Evolutionary conservation across 176 grass and related monocot genomes (phyloP).

Genomic region (Zea luxurians): DNA sequence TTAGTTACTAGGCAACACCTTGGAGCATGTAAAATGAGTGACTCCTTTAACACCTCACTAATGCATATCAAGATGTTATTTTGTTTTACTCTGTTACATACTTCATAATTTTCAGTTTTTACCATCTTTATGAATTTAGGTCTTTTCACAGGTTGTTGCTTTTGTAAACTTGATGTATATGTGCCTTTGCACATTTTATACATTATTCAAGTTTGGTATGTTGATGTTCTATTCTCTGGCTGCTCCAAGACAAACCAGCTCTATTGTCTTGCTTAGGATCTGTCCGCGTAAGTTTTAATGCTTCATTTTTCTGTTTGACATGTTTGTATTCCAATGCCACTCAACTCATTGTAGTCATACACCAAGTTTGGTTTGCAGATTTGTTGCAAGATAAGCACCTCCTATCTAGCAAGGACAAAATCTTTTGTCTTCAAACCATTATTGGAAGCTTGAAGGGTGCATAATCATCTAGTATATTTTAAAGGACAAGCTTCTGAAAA

Average conservation of each 20-base stretch:
- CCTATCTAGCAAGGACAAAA: conserved; percentile 40
- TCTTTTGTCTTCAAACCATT: too few relatives aligned
- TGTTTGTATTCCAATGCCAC: conserved; percentile 29
- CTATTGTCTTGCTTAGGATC: conserved; percentile 95
- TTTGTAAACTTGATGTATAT: conserved; percentile 96
- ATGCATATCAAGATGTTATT: background rate
- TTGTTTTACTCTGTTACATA: conserved; percentile 1
- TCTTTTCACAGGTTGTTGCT: conserved; percentile 74
- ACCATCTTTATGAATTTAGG: background rate
- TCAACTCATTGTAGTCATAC: conserved; percentile 28
- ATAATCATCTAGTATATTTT: too few relatives aligned
- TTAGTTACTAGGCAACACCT: background rate
- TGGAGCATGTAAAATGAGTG: background rate
- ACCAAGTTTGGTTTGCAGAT: conserved; percentile 62
- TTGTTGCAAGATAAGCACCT: conserved; percentile 97
- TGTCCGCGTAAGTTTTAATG: conserved; percentile 87
- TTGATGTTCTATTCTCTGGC: conserved; percentile 98
- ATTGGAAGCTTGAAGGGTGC: too few relatives aligned
- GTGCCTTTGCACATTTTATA: conserved; percentile 98
- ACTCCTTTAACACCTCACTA: background rate
- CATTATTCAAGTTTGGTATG: conserved; percentile 96
- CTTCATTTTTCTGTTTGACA: conserved; percentile 20
- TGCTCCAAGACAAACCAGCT: conserved; percentile 90
- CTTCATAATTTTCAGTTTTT: background rate
- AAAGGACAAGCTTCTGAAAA: too few relatives aligned